phyloP scores from a whole-genome alignment of 2,329 filamentous ascomycete genomes.

The Gnomoniopsis sp. region DNA sequence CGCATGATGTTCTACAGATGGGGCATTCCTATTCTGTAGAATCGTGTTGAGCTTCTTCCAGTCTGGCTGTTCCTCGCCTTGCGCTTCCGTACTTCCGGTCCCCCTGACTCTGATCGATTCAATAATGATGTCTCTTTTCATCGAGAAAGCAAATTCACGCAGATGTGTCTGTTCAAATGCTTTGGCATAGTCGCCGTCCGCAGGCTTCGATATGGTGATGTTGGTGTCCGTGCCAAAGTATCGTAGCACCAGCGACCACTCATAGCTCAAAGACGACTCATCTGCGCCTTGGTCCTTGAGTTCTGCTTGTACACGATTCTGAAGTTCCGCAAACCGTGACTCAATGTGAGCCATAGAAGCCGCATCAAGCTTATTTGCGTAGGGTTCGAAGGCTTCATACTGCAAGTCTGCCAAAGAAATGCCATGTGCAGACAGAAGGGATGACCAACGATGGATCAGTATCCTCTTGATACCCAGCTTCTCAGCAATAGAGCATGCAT shows the following conservation, averaged over 20 bases:
- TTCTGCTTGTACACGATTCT: conserved; percentile 29
- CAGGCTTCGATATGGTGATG: conserved; percentile 40
- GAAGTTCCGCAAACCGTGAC: conserved; percentile 25
- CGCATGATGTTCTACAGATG: conserved; percentile 11
- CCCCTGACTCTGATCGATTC: conserved; percentile 35
- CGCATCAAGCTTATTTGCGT: conserved; percentile 20
- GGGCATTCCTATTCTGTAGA: not conserved
- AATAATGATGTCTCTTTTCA: conserved; percentile 34
- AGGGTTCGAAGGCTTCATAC: conserved; percentile 33
- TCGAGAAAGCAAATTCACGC: conserved; percentile 38
- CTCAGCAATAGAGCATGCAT: conserved; percentile 35
- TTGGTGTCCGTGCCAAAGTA: conserved; percentile 49
- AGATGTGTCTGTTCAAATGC: conserved; percentile 35
- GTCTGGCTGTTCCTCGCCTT: conserved; percentile 16
- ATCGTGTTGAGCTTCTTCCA: conserved; percentile 16
- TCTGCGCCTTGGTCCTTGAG: conserved; percentile 21
- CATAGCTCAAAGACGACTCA: conserved; percentile 28
- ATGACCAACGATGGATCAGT: conserved; percentile 33
- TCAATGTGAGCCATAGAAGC: conserved; percentile 20
- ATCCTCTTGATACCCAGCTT: conserved; percentile 33
- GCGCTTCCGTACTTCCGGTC: conserved; percentile 22
- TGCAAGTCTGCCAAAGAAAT: conserved; percentile 38
- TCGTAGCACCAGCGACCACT: conserved; percentile 41
- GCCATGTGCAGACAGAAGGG: conserved; percentile 37
- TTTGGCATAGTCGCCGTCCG: conserved; percentile 31